Evolutionary conservation across 2,329 filamentous ascomycete species (phyloP), one percentile per base, ranked within the genome.

Genomic region (Aureobasidium melanogenum): DNA sequence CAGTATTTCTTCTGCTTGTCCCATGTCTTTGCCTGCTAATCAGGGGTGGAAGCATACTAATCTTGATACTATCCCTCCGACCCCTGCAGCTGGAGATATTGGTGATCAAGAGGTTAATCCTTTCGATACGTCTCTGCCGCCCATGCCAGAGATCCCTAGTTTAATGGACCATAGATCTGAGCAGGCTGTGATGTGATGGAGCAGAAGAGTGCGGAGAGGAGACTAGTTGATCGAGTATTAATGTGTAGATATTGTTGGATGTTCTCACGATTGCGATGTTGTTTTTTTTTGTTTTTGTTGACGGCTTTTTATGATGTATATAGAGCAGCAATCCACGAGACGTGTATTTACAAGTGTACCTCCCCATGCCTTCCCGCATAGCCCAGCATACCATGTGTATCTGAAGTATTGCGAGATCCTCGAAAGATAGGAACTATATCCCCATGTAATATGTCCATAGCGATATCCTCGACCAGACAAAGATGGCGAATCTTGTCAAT

Each of bases 61-160:
- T 36, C 63, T 77, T 50, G 68, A 69, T 10, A 71, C 72, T 0
- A 76, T 77, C 32, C 74, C 75, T n/a, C 74, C 72, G 3, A 78
- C 74, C 6, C 74, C 75, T n/a, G 71, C 46, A 7, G 36, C 67
- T 22, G 56, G 46, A 5, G 46, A 41, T 41, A 58, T 60, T 9
- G 64, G 68, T 5, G 70, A 71, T 9, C 69, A 72, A 12, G 63
- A 65, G 8, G 64, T 70, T 24, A 73, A 74, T 63, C 75, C 75
- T 0, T 77, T 77, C 62, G 74, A 75, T 34, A 69, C 54, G 9
- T 65, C 62, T 47, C 61, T 65, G 32, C 65, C 65, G 34, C 60
- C 65, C 3, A 63, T 68, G 30, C 69, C 69, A 1, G 62, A 46
- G 19, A 54, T 54, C 1, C 48, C 39, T 7, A 46, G 34, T 26